A percentile compares a stretch with the other conserved stretches of the same genome.
phyloP scores from a whole-genome alignment of 495 filamentous ascomycete species.

The Apiosordaria backusii region DNA sequence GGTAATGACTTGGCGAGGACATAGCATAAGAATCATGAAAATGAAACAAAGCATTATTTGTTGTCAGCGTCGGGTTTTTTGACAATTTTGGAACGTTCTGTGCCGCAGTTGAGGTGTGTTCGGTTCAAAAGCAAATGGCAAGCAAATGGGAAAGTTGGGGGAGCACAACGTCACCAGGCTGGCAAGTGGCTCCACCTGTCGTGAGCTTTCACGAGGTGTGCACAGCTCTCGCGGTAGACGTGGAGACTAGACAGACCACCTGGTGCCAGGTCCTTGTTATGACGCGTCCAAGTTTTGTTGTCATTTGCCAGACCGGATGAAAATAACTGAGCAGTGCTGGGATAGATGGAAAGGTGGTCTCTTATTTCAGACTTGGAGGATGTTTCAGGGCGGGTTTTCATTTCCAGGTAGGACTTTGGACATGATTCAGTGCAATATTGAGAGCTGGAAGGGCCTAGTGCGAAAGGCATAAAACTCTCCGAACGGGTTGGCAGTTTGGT shows the following conservation, averaged over 20 bases:
- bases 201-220: neutral
- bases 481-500: neutral
- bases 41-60: no score
- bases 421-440: neutral
- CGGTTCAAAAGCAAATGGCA: neutral
- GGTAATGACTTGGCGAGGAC: no score
- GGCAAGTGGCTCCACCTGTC: neutral
- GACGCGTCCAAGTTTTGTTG: neutral
- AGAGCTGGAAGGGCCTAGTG: no score
- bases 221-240: neutral
- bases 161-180: neutral
- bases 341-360: neutral
- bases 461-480: neutral
- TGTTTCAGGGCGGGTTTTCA: no score
- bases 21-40: no score
- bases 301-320: neutral
- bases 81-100: no score
- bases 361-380: neutral
- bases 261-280: neutral
- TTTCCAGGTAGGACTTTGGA: neutral
- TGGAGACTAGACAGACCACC: neutral
- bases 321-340: neutral
- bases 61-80: no score
- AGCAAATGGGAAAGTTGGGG: neutral
- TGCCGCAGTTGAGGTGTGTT: neutral